Evolutionary conservation across 1,139 yeast genomes (phyloP).

Genomic region (Yamadazyma blattariae): DNA sequence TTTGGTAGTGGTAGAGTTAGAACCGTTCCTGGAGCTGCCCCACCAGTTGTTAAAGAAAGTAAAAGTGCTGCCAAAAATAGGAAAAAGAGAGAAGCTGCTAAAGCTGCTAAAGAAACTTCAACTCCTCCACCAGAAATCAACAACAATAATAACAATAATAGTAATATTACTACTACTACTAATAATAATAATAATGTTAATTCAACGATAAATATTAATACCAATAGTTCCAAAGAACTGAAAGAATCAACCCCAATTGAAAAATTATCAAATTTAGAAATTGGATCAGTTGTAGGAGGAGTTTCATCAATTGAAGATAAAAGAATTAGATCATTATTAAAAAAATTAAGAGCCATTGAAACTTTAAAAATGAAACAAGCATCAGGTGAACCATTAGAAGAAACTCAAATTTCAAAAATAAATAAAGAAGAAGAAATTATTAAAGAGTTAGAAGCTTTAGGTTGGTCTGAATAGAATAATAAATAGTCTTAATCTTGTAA

Average conservation of each 20-base stretch:
- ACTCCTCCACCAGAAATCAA: too few species aligned
- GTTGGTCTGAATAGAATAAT: conserved; percentile 58
- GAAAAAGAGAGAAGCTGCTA: conserved; percentile 61
- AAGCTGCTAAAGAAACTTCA: conserved; percentile 16
- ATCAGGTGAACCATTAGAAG: conserved; percentile 82
- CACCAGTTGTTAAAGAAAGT: conserved; percentile 44
- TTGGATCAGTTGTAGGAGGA: conserved; percentile 53
- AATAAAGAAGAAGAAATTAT: conserved; percentile 80
- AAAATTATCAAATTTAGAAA: conserved; percentile 10
- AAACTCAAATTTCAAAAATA: conserved; percentile 88
- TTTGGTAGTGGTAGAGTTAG: conserved; percentile 25
- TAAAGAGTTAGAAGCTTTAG: conserved; percentile 66
- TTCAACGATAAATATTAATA: conserved; percentile 14
- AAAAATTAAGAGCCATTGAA: conserved; percentile 92
- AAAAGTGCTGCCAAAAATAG: conserved; percentile 73
- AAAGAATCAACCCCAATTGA: conserved; percentile 8
- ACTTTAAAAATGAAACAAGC: conserved; percentile 83
- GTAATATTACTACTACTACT: conserved; percentile 15
- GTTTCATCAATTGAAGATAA: conserved; percentile 78
- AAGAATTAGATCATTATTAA: conserved; percentile 83
- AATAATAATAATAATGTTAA: neutral
- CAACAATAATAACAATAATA: too few species aligned
- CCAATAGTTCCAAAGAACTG: neutral
- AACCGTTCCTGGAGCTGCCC: conserved; percentile 43
- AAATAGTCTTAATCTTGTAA: neutral